Base-by-base conservation (phyloP, 345 rosid species). In the Cardiospermum halicacabum region DNA sequence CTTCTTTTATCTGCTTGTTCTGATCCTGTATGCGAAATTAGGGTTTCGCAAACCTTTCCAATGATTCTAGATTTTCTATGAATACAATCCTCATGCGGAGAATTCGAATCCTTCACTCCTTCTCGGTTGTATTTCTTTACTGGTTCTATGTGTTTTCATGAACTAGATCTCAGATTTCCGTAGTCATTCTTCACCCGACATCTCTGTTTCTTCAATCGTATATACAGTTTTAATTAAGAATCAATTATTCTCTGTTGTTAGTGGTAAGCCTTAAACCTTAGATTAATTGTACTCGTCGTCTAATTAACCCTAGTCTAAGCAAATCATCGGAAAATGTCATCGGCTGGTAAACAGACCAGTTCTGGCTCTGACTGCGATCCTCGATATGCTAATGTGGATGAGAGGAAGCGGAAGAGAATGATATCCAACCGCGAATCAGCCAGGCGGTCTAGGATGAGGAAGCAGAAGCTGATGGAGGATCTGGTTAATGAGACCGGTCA, bases 51-150 rank as follows among this genome's bases (percentile, higher is more conserved):
- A 57, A 39, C 53, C 32, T 8, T 2, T 64, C 68, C 72, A 28
- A 89, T 86, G 91, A 67, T 57, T 69, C 70, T 74, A 53, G 80
- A 67, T 74, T 70, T 70, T 83, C 79, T 80, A 82, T 93, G 96
- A 88, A 31, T 73, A 69, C 81, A 12, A 76, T 79, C 45, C 78
- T 77, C 66, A 86, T 84, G 81, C 86, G 87, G 67, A 90, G 89
- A 40, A 75, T 94, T 66, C 86, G 91, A 47, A 72, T 89, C 64
- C 68, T 89, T 18, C 99, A 94, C 71, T 94, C 99, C 4, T 87
- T 91, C 71, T 93, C 98, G 11, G 96, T 93, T 71, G 96, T 86
- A 9, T 93, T 86, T 58, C 91, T 93, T 11, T 93, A 90, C 85
- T 88, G 95, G 83, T 85, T 92, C 31, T 90, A 90, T 80, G 98